Evolutionary conservation across 192 early-diverging fungal genomes (phyloP), one percentile per base, ranked within the genome.

Genomic region (Entophlyctis luteolus): DNA sequence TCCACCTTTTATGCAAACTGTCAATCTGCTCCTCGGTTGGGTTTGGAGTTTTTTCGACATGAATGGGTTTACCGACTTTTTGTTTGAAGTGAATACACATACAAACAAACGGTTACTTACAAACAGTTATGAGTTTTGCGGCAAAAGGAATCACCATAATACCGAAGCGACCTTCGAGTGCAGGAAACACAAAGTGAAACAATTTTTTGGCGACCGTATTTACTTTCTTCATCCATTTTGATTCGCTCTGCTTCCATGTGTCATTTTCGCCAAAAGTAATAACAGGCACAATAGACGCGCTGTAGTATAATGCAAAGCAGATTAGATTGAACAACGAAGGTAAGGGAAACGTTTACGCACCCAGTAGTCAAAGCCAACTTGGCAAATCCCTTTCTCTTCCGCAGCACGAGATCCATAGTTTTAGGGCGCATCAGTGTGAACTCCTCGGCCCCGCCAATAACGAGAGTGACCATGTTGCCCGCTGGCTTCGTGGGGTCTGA

Each of bases 271-370:
- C 50, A 36, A 71, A 71, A 8, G 52, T 55, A 38, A 71, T 62
- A 2, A 71, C 25, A 1, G 70, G 70, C 4, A 71, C 70, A 5
- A 71, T 20, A 0, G 68, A 70, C 10, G 68, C 89, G 2, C 90
- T 89, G 31, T 89, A 86, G 3, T 79, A 74, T 10, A 53, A n/a
- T 10, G n/a, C 23, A 10, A 27, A 27, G n/a, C 10, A 53, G 50
- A 23, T 53, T 53, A 12, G 42, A 12, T 12, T 12, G 20, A 45
- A 16, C 42, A 45, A 45, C 20, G 42, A 16, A 34, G 16, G 20
- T 16, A 65, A 66, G 20, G 20, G 67, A 48, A n/a, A 48, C 25
- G 38, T 23, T 57, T 48, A 32, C 53, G 18, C 35, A 67, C 67
- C 77, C 77, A 1, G 67, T 76, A 18, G 62, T 58, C 29, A 79